Conservation (phyloP, 768 basidiomycete genomes). For the Gloeopeniophorella convolvens region DNA sequence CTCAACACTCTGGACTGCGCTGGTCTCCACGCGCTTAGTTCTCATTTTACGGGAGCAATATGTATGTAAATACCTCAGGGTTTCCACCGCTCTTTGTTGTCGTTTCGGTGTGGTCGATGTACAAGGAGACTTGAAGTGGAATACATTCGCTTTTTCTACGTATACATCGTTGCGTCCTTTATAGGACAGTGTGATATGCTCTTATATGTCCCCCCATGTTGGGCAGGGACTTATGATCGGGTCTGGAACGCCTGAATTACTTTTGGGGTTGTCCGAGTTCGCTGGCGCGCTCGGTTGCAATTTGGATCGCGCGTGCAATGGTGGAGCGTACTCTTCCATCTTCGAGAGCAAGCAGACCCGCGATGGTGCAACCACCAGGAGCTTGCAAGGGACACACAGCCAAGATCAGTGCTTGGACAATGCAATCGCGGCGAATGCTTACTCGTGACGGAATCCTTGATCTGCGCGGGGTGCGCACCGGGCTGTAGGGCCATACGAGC, state of each 20-base stretch:
- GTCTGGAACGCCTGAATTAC: no score
- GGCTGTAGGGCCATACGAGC: slow-evolving; percentile 91
- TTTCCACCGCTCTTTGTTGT: slow-evolving; percentile 26
- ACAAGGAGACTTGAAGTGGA: slow-evolving; percentile 22
- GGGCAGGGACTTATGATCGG: no score
- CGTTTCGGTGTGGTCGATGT: slow-evolving; percentile 14
- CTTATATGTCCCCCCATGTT: no score
- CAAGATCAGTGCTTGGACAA: not conserved
- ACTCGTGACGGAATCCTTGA: slow-evolving; percentile 98
- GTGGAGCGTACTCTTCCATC: slow-evolving; percentile 91
- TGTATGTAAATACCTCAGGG: slow-evolving; percentile 18
- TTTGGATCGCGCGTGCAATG: slow-evolving; percentile 90
- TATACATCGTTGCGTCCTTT: not conserved
- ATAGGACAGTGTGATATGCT: not conserved
- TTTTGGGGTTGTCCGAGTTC: slow-evolving; percentile 70
- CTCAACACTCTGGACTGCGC: slow-evolving; percentile 95
- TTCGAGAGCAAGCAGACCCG: slow-evolving; percentile 91
- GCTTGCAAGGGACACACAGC: slow-evolving; percentile 40
- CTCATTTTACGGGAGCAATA: slow-evolving; percentile 98
- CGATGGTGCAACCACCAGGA: slow-evolving; percentile 97
- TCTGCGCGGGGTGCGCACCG: slow-evolving; percentile 88
- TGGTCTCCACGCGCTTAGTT: slow-evolving; percentile 62
- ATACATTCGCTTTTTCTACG: slow-evolving; percentile 19
- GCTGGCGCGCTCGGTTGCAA: slow-evolving; percentile 85
- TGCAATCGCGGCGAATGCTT: slow-evolving; percentile 27